These are phyloP conservation scores for Prunella vulgaris DNA, from an alignment of 257 asterid genomes.

Conservation along the genomic window DNA sequence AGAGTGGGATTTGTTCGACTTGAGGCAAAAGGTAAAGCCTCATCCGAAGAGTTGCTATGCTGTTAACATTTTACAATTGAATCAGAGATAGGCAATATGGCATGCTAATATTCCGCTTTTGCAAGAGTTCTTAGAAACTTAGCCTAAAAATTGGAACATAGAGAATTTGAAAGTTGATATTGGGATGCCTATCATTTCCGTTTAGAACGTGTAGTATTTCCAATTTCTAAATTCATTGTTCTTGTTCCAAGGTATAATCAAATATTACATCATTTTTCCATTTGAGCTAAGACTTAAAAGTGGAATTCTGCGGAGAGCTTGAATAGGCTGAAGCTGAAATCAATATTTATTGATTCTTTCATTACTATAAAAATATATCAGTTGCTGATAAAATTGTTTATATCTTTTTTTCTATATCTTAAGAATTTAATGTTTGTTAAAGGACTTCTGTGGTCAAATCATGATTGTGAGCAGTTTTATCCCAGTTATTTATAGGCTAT, in stretches of 20 bases:
- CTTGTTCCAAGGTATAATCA: neutral
- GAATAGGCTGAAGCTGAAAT: neutral
- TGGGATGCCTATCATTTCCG: neutral
- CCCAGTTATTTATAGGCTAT: constrained; percentile 5
- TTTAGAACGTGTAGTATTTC: neutral
- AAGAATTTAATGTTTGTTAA: neutral
- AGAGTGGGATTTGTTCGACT: constrained; percentile 81
- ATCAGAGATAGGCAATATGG: no score
- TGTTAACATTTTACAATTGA: no score
- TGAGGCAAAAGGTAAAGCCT: constrained; percentile 62
- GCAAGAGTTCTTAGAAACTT: neutral
- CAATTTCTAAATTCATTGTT: neutral
- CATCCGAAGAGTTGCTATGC: neutral
- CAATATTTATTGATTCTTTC: neutral
- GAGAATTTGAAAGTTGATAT: neutral
- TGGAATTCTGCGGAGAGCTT: neutral
- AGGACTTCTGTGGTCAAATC: neutral
- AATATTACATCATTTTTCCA: no score
- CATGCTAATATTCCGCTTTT: no score
- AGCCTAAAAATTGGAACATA: neutral
- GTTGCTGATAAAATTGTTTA: neutral
- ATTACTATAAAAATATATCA: neutral
- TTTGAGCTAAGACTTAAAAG: neutral
- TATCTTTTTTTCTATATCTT: neutral
- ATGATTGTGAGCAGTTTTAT: neutral